Evolutionary conservation across 2,329 filamentous ascomycete species (phyloP).

Genomic region (Trichophyton verrucosum): DNA sequence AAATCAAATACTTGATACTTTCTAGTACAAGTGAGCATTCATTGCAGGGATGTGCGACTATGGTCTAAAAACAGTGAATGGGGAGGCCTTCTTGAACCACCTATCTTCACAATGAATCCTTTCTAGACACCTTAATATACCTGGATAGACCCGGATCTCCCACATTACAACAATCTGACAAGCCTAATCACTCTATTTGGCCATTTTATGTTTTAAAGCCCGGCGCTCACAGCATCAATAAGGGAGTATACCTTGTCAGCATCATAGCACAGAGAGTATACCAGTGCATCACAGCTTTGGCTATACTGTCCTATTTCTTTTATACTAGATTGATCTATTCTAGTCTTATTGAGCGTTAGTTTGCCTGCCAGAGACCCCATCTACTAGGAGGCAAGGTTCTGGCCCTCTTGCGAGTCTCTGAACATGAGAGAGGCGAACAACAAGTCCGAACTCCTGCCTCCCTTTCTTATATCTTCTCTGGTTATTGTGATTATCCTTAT

Average conservation of each 20-base stretch:
- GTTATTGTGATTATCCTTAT: background rate
- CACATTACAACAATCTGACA: background rate
- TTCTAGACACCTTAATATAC: background rate
- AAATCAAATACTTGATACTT: background rate
- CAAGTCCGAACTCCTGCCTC: background rate
- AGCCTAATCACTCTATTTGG: background rate
- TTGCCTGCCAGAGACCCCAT: background rate
- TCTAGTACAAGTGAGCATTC: background rate
- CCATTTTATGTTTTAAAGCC: background rate
- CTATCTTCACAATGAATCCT: background rate
- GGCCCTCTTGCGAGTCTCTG: background rate
- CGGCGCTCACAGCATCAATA: background rate
- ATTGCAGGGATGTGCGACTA: background rate
- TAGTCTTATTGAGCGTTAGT: background rate
- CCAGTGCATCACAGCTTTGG: background rate
- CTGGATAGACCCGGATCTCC: background rate
- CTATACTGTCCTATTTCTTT: background rate
- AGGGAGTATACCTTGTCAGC: background rate
- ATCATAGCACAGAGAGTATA: background rate
- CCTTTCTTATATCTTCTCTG: background rate
- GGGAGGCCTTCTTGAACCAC: background rate
- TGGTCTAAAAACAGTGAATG: background rate
- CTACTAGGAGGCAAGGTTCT: background rate
- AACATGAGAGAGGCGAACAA: constrained; percentile 1
- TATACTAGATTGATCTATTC: background rate